These are phyloP conservation scores for Knufia petricola DNA, from an alignment of 2,329 filamentous ascomycete genomes.

Conservation along the genomic window DNA sequence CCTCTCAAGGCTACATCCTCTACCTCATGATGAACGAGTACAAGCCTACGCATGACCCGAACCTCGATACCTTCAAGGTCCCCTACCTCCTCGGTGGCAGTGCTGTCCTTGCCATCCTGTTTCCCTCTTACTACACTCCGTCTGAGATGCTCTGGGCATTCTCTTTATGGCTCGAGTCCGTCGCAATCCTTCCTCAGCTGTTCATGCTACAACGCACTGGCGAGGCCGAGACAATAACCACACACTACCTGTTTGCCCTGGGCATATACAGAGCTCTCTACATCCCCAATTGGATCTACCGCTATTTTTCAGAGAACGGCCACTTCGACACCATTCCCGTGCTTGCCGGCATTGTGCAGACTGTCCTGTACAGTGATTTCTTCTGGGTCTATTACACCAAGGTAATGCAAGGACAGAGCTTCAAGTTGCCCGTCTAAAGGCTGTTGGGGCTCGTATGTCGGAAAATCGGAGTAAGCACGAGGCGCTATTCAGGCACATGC, in stretches of 20 bases:
- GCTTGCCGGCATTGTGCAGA: constrained; percentile 83
- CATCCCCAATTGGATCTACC: constrained; percentile 97
- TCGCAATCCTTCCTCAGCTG: constrained; percentile 91
- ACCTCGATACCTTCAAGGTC: constrained; percentile 93
- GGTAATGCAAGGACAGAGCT: constrained; percentile 78
- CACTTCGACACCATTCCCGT: constrained; percentile 83
- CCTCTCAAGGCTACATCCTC: constrained; percentile 81
- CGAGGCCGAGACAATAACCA: constrained; percentile 98
- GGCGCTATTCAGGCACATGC: no score
- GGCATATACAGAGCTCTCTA: constrained; percentile 88
- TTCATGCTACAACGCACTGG: constrained; percentile 98
- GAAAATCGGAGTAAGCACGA: no score
- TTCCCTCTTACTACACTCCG: constrained; percentile 74
- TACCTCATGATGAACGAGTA: constrained; percentile 97
- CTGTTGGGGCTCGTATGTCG: no score
- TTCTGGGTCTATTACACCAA: constrained; percentile 99
- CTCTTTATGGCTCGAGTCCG: constrained; percentile 94
- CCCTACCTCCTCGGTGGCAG: constrained; percentile 78
- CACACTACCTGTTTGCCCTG: constrained; percentile 91
- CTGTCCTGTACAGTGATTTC: constrained; percentile 93
- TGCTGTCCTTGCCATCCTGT: constrained; percentile 65
- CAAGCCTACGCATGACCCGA: constrained; percentile 94
- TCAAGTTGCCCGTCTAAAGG: constrained; percentile 74
- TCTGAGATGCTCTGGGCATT: constrained; percentile 90
- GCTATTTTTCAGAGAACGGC: constrained; percentile 63